Base-by-base conservation (phyloP, 495 filamentous ascomycete genomes). In the Hypomontagnella submonticulosa region DNA sequence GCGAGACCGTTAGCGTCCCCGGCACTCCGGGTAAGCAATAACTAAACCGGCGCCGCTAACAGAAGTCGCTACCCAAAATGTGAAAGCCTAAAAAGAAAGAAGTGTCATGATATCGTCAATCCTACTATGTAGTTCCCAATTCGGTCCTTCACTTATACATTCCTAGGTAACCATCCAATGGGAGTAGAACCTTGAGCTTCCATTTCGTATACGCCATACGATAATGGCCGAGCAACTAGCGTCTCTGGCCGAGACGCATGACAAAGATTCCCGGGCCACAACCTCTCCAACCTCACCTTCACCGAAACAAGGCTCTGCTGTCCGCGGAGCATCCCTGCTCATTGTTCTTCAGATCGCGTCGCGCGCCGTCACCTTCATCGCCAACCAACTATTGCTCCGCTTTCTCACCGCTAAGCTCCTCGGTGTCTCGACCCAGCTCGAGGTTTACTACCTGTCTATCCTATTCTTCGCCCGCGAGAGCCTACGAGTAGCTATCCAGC, bases 401-500 rank as follows among this genome's bases (percentile, higher is more conserved):
- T 92, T 88, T 69, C 79, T 98, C 16, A 94, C 92, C 0, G 93
- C 95, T 0, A 84, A 89, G 40, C 81, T 93, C 0, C 83, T 98
- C 1, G 95, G 93, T 3, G 82, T 95, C 23, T 90, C 93, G 1
- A 86, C 92, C 2, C 96, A 97, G 73, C 84, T 98, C 3, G 95
- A 99, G 61, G 85, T 98, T 1, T 97, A 90, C 75, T 91, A 91
- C 57, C 88, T 93, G 27, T 89, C 91, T 1, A 88, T 96, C 9
- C 81, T 98, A 1, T 97, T 92, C 73, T 98, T 98, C 66, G 90
- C 95, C 0, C 83, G 95, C 30, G 95, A 99, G 76, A 91, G 89
- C 54, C 78, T 98, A 40, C 85, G 95, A 13, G 87, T 92, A 18
- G 92, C 93, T 3, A 84, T 96, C 34, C 93, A 97, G 74, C 84